These are phyloP conservation scores for Knoxdaviesia capensis DNA, from an alignment of 2,329 filamentous ascomycete species.

Conservation along the genomic window DNA sequence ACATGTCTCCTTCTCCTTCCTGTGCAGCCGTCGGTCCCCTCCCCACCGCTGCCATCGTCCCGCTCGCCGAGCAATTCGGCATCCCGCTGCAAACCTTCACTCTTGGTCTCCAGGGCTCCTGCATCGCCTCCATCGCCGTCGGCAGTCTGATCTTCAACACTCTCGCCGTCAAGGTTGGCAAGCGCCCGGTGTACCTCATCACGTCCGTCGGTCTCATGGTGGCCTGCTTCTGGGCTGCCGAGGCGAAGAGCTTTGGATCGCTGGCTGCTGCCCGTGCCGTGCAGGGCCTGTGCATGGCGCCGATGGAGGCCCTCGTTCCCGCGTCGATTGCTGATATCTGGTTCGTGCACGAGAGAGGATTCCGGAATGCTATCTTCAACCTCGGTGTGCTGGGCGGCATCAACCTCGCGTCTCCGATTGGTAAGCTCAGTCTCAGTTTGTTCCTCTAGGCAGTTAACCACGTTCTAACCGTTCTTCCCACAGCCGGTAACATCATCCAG, in stretches of 20 bases:
- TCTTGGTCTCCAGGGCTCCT: conserved; percentile 15
- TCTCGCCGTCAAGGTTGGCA: conserved; percentile 16
- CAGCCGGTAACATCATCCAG: conserved; percentile 17
- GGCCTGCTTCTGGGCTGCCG: conserved; percentile 15
- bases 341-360: conserved; percentile 21
- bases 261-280: conserved; percentile 14
- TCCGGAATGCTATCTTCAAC: conserved; percentile 18
- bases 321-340: conserved; percentile 20
- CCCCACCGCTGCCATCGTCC: conserved; percentile 15
- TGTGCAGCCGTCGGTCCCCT: conserved; percentile 16
- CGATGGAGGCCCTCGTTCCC: conserved; percentile 17
- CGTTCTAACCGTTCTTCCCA: not conserved
- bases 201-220: conserved; percentile 14
- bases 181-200: conserved; percentile 15
- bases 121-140: conserved; percentile 15
- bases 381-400: conserved; percentile 19
- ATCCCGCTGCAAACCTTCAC: conserved; percentile 13
- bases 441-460: not conserved
- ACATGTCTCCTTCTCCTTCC: conserved; percentile 1
- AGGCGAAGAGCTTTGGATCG: conserved; percentile 11
- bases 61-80: conserved; percentile 13
- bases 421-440: conserved; percentile 7
- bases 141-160: conserved; percentile 15
- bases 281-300: conserved; percentile 16
- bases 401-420: conserved; percentile 18